phyloP scores from a whole-genome alignment of 73 alveolate genomes.

The Uronychia setigera region DNA sequence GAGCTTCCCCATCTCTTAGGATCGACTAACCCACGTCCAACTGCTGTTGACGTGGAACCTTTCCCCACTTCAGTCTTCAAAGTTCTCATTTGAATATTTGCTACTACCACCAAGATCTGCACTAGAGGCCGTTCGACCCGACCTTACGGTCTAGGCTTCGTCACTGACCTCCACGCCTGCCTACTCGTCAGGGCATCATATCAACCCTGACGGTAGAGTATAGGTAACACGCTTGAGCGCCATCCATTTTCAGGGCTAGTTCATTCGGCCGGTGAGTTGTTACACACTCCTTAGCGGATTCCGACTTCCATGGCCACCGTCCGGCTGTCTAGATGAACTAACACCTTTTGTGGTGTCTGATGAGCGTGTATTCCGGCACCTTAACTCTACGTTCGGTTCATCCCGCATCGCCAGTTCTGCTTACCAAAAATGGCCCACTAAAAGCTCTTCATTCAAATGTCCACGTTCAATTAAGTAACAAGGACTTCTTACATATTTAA shows the following conservation, averaged over 20 bases:
- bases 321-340: slow-evolving; percentile 95
- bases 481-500: slow-evolving; percentile 85
- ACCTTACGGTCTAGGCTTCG: slow-evolving; percentile 97
- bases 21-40: slow-evolving; percentile 96
- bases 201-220: slow-evolving; percentile 92
- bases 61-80: slow-evolving; percentile 98
- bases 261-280: slow-evolving; percentile 97
- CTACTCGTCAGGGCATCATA: slow-evolving; percentile 91
- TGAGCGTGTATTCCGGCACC: slow-evolving; percentile 97
- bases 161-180: slow-evolving; percentile 97
- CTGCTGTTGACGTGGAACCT: slow-evolving; percentile 97
- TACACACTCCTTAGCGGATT: slow-evolving; percentile 98
- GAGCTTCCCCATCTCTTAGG: slow-evolving; percentile 92
- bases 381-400: slow-evolving; percentile 95
- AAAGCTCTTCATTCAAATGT: slow-evolving; percentile 85
- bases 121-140: slow-evolving; percentile 91
- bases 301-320: slow-evolving; percentile 98
- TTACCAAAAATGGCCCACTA: slow-evolving; percentile 99
- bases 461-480: slow-evolving; percentile 57
- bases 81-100: slow-evolving; percentile 95
- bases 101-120: slow-evolving; percentile 96
- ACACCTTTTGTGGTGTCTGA: slow-evolving; percentile 95
- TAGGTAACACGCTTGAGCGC: slow-evolving; percentile 94
- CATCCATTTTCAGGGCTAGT: slow-evolving; percentile 96
- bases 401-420: slow-evolving; percentile 99